These are phyloP conservation scores for Trametes pubescens DNA, from an alignment of 1,284 basidiomycete species.

Conservation along the genomic window DNA sequence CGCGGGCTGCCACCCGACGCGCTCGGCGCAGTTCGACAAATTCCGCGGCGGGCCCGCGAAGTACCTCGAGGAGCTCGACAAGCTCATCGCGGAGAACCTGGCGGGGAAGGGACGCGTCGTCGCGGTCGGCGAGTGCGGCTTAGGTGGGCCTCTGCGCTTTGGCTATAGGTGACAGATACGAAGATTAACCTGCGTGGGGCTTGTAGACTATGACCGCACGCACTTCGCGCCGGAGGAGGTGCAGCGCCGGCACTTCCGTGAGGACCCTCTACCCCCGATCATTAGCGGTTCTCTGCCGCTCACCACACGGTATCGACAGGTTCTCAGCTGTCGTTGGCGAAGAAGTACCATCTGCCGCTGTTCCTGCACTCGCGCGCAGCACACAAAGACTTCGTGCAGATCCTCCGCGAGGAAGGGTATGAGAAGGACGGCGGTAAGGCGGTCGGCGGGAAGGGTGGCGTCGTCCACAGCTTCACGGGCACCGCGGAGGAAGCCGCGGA, in stretches of 20 bases:
- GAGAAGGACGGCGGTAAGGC: slow-evolving; percentile 62
- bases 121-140: slow-evolving; percentile 87
- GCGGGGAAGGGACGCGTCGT: slow-evolving; percentile 68
- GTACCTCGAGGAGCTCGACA: slow-evolving; percentile 71
- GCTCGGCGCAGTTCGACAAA: slow-evolving; percentile 78
- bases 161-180: not conserved
- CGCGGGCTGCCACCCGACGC: slow-evolving; percentile 88
- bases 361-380: slow-evolving; percentile 89
- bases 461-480: slow-evolving; percentile 91
- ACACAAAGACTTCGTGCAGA: slow-evolving; percentile 75
- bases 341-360: slow-evolving; percentile 78
- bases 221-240: slow-evolving; percentile 72
- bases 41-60: slow-evolving; percentile 66
- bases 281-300: not conserved
- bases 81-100: slow-evolving; percentile 63
- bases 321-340: slow-evolving; percentile 74
- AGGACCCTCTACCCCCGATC: slow-evolving; percentile 29
- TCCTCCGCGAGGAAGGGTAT: slow-evolving; percentile 73
- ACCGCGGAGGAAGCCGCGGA: slow-evolving; percentile 72
- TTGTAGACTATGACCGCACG: slow-evolving; percentile 83
- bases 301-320: not conserved
- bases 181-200: not conserved
- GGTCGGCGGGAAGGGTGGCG: slow-evolving; percentile 71
- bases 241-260: slow-evolving; percentile 77
- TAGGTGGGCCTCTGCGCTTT: slow-evolving; percentile 59